Base-by-base conservation (phyloP, 768 basidiomycete genomes). In the Suillus clintonianus region DNA sequence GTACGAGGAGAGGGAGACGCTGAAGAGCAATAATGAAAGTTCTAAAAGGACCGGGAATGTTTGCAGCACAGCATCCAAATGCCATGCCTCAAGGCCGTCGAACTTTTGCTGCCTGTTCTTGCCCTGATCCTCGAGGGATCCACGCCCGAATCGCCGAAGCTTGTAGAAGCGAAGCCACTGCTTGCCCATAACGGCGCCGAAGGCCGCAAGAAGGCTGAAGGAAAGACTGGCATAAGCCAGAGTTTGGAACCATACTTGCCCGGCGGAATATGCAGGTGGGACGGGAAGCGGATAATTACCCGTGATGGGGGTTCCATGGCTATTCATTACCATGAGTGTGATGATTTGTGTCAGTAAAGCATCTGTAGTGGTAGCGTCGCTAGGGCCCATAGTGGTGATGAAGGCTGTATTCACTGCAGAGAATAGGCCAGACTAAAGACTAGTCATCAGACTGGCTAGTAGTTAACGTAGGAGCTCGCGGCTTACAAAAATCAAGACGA, bases 161-260 rank as follows among this genome's bases (percentile, higher is more conserved):
- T 36, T 60, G 48, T 57, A 66, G 36, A 58, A 36, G 13, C 50
- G 37, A n/a, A 61, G 60, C 66, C 66, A 67, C 34, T 67, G 66
- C 37, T 67, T 67, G 24, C 66, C 66, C 37, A 67, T 36, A 50
- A 67, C 59, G 4, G 67, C 66, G 17, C 66, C 66, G 22, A 68
- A 56, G 27, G 66, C 66, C 32, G 66, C 66, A 32, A 67, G 59
- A 24, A 68, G 60, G 41, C 65, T 63, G 22, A 51, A 45, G n/a
- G 65, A 32, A 15, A 66, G 66, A 32, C 65, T 66, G 4, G 66
- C 47, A 48, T 68, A 68, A 34, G 62, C 36, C 0, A 68, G 62
- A 42, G 45, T 58, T 22, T 68, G 64, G 10, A 69, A 47, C 41
- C 61, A 61, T 34, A 69, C 27, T 57, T 56, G 59, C 15, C 55